A percentile compares a stretch with the other conserved stretches of the same genome.
Conservation (phyloP, 345 rosid genomes). For the Microthlaspi erraticum region DNA sequence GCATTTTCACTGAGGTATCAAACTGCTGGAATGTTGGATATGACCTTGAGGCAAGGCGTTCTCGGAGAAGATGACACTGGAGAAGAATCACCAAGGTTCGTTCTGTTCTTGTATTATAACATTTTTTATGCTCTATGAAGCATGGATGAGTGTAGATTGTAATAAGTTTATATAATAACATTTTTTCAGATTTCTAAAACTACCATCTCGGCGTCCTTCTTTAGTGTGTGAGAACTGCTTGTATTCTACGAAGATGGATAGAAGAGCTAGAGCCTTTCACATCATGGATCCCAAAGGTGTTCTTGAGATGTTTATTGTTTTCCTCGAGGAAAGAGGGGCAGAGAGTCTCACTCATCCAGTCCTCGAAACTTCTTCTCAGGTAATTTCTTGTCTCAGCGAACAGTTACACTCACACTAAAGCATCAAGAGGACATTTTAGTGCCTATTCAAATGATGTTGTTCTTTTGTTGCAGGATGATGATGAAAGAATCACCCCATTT, state of each 20-base stretch:
- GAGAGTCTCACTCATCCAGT: conserved; percentile 53
- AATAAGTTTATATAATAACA: neutral
- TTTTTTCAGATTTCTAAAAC: conserved; percentile 68
- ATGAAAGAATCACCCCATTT: conserved; percentile 62
- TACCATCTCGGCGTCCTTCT: conserved; percentile 80
- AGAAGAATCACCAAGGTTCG: conserved; percentile 84
- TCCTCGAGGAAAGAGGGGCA: conserved; percentile 76
- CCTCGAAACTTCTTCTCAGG: conserved; percentile 49
- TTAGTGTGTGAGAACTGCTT: conserved; percentile 88
- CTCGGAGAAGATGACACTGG: conserved; percentile 97
- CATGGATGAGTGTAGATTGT: conserved; percentile 13
- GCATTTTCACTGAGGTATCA: conserved; percentile 87
- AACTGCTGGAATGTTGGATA: conserved; percentile 91
- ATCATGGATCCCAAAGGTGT: conserved; percentile 84
- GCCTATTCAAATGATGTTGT: neutral
- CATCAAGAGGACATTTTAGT: neutral
- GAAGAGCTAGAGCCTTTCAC: conserved; percentile 88
- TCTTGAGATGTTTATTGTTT: conserved; percentile 81
- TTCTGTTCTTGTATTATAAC: neutral
- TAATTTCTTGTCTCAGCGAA: neutral
- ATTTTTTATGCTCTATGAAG: neutral
- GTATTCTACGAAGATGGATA: conserved; percentile 68
- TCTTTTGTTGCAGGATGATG: conserved; percentile 51
- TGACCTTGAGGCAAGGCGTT: conserved; percentile 83
- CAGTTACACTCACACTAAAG: neutral